phyloP scores from a whole-genome alignment of 805 yeast species.

The Suhomyces faveliae region DNA sequence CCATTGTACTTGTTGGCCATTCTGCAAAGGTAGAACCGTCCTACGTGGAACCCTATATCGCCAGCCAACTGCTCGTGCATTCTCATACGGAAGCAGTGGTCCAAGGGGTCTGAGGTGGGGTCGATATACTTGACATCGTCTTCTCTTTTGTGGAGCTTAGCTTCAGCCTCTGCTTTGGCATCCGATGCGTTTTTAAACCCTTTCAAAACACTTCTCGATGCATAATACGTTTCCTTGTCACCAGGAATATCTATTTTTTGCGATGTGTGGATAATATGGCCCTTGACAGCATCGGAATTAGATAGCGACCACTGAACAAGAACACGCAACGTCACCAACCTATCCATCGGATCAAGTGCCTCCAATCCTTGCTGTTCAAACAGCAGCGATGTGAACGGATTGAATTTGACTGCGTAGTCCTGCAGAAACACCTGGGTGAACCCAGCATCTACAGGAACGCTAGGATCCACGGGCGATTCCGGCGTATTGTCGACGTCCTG shows the following conservation, averaged over 20 bases:
- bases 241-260: conserved; percentile 37
- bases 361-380: conserved; percentile 34
- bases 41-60: conserved; percentile 40
- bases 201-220: conserved; percentile 31
- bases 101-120: conserved; percentile 37
- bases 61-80: conserved; percentile 37
- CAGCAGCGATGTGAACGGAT: conserved; percentile 21
- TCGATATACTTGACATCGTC: conserved; percentile 30
- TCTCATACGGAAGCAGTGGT: conserved; percentile 32
- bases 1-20: conserved; percentile 36
- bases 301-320: conserved; percentile 38
- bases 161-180: conserved; percentile 30
- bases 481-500: conserved; percentile 5
- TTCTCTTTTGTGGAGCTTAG: conserved; percentile 28
- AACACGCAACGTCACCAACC: conserved; percentile 36
- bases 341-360: conserved; percentile 33
- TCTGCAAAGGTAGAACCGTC: conserved; percentile 38
- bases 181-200: conserved; percentile 35
- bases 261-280: conserved; percentile 21
- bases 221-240: conserved; percentile 38
- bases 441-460: conserved; percentile 18
- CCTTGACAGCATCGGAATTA: conserved; percentile 29
- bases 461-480: conserved; percentile 22
- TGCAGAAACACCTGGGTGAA: conserved; percentile 7
- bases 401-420: conserved; percentile 15